A percentile compares a stretch with the other conserved stretches of the same genome.
Evolutionary conservation across 345 rosid genomes (phyloP).

Genomic region (Moringa oleifera): DNA sequence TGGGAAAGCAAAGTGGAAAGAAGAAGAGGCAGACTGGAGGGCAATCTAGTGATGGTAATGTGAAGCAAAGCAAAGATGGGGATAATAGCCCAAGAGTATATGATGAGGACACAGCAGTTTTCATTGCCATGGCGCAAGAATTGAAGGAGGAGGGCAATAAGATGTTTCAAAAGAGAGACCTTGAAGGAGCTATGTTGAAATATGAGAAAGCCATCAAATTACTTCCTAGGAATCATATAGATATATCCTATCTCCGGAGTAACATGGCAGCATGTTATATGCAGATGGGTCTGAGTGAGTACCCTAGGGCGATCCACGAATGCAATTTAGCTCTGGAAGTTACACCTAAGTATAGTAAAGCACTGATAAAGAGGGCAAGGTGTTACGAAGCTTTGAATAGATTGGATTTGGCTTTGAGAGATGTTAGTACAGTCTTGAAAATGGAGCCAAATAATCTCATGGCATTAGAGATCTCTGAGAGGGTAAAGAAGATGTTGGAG

Average conservation of each 20-base stretch:
- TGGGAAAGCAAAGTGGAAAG: constrained; percentile 52
- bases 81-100: constrained; percentile 26
- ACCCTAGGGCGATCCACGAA: constrained; percentile 65
- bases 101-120: constrained; percentile 49
- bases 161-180: constrained; percentile 74
- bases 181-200: constrained; percentile 62
- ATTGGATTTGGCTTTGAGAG: constrained; percentile 70
- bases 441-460: constrained; percentile 67
- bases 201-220: constrained; percentile 76
- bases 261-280: constrained; percentile 87
- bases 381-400: constrained; percentile 86
- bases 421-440: constrained; percentile 55
- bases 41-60: constrained; percentile 26
- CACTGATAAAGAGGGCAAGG: constrained; percentile 79
- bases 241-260: constrained; percentile 61
- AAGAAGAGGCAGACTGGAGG: constrained; percentile 33
- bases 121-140: constrained; percentile 56
- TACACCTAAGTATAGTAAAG: constrained; percentile 62
- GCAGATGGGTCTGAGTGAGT: constrained; percentile 75
- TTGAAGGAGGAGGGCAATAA: constrained; percentile 83
- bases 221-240: constrained; percentile 64
- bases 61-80: constrained; percentile 32
- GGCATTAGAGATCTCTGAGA: constrained; percentile 68
- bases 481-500: constrained; percentile 53
- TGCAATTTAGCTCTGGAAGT: constrained; percentile 73